Evolutionary conservation across 2,329 filamentous ascomycete genomes (phyloP).

Genomic region (Annulohypoxylon truncatum): DNA sequence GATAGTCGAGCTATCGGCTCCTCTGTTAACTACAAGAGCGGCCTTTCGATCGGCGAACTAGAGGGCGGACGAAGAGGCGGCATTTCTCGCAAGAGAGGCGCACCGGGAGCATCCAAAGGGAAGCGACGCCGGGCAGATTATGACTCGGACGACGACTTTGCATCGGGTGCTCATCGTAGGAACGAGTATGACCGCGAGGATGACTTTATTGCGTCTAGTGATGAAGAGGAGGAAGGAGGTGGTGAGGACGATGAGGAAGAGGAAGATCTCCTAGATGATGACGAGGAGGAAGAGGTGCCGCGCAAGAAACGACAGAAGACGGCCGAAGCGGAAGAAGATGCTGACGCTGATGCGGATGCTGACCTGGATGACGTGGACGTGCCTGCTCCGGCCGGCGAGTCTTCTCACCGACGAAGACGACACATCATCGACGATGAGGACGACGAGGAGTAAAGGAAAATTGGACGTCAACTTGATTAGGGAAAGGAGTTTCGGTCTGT

Average conservation of each 20-base stretch:
- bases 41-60: conserved; percentile 75
- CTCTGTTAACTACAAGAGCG: conserved; percentile 56
- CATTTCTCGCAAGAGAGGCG: conserved; percentile 65
- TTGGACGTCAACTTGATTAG: neutral
- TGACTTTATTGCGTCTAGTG: conserved; percentile 80
- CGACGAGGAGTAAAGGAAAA: conserved; percentile 52
- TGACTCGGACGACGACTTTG: conserved; percentile 80
- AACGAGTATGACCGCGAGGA: conserved; percentile 85
- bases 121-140: conserved; percentile 72
- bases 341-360: conserved; percentile 64
- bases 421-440: conserved; percentile 72
- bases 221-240: conserved; percentile 74
- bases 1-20: conserved; percentile 63
- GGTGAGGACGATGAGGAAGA: conserved; percentile 73
- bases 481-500: conserved; percentile 1
- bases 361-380: conserved; percentile 64
- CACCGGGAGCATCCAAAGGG: conserved; percentile 60
- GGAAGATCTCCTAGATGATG: conserved; percentile 64
- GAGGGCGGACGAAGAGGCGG: conserved; percentile 69
- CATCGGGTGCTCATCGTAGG: conserved; percentile 68
- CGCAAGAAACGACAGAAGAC: conserved; percentile 64
- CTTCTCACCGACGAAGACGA: conserved; percentile 61
- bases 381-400: conserved; percentile 52
- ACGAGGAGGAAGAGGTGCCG: conserved; percentile 59
- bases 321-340: conserved; percentile 60